Evolutionary conservation across 108 stramenopile species (phyloP).

Genomic region (Cylindrotheca closterium): DNA sequence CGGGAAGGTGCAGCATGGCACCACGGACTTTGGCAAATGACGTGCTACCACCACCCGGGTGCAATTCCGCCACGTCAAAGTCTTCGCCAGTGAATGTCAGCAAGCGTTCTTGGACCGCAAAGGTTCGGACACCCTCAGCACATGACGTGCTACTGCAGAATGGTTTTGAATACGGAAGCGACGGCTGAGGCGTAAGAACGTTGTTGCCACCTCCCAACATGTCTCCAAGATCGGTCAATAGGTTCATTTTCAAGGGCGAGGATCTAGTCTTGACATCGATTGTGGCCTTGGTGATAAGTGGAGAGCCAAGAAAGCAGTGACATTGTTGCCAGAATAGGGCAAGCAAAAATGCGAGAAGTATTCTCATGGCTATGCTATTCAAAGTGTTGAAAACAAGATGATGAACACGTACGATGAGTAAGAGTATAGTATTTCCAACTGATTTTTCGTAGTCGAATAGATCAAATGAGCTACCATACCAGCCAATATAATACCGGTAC

Average conservation of each 20-base stretch:
- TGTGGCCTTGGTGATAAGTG: background rate
- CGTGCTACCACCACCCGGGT: conserved; percentile 23
- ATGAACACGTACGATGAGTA: too few species aligned
- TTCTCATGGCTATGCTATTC: background rate
- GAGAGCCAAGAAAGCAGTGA: background rate
- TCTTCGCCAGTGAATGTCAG: conserved; percentile 78
- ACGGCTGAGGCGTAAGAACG: background rate
- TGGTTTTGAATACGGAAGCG: background rate
- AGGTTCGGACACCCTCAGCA: conserved; percentile 1
- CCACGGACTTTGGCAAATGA: conserved; percentile 58
- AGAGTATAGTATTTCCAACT: too few species aligned
- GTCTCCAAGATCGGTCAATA: background rate
- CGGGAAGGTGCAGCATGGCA: conserved; percentile 77
- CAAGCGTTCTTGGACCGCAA: conserved; percentile 50
- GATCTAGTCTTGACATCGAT: background rate
- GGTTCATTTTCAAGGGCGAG: background rate
- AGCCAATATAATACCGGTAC: too few species aligned
- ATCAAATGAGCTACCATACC: too few species aligned
- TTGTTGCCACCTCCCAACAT: background rate
- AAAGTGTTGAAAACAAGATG: background rate
- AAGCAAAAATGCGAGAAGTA: background rate
- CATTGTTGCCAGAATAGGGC: background rate
- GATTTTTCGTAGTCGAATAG: too few species aligned
- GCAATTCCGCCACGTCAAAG: conserved; percentile 50
- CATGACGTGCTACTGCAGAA: background rate